Evolutionary conservation across 495 filamentous ascomycete genomes (phyloP).

Genomic region (Penicillium canescens): DNA sequence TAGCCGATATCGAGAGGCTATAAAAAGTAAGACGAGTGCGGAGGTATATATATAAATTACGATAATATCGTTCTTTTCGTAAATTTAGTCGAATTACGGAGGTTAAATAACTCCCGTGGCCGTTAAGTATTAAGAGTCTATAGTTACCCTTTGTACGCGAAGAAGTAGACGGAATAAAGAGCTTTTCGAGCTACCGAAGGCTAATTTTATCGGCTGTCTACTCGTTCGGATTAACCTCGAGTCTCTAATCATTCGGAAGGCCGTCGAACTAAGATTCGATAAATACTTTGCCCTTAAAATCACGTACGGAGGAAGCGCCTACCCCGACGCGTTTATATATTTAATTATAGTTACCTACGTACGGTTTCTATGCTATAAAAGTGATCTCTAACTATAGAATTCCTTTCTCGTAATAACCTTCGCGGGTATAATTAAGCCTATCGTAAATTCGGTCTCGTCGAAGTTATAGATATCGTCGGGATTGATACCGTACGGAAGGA

Average conservation of each 20-base stretch:
- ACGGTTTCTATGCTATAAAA: constrained; percentile 3
- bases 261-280: not conserved
- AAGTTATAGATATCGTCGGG: no score
- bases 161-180: not conserved
- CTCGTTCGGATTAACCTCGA: not conserved
- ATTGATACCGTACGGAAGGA: no score
- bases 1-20: not conserved
- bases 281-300: constrained; percentile 2
- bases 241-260: not conserved
- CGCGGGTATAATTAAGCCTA: no score
- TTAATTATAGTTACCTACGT: not conserved
- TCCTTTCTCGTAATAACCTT: not conserved
- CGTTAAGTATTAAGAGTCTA: not conserved
- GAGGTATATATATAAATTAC: not conserved
- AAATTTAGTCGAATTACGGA: not conserved
- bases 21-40: not conserved
- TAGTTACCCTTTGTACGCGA: not conserved
- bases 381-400: not conserved
- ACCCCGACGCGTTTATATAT: no score
- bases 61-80: not conserved
- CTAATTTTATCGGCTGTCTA: not conserved
- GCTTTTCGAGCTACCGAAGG: not conserved
- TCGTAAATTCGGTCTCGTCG: no score
- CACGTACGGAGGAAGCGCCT: not conserved
- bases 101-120: not conserved